Percentiles rank a stretch among this genome's conserved stretches.
Evolutionary conservation across 352 stramenopile species (phyloP).

Genomic region (Globisporangium solare): DNA sequence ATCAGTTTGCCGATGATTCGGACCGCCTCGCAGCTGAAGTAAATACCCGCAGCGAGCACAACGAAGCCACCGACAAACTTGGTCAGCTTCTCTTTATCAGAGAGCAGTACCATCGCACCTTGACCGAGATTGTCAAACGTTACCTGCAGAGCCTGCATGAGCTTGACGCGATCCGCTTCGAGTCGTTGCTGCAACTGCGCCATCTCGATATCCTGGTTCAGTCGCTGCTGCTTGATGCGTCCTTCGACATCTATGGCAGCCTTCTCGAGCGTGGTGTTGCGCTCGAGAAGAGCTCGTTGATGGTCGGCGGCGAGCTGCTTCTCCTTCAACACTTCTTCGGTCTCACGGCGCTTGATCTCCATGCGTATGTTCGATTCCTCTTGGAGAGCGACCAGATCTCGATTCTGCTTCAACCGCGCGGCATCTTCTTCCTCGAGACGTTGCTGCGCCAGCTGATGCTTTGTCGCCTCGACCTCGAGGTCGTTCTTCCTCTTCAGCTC

Average conservation of each 20-base stretch:
- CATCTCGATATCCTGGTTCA: constrained; percentile 75
- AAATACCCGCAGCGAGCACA: constrained; percentile 48
- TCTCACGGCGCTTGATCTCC: constrained; percentile 52
- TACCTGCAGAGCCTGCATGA: constrained; percentile 59
- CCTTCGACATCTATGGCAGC: constrained; percentile 59
- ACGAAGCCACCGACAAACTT: constrained; percentile 61
- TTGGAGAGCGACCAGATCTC: constrained; percentile 53
- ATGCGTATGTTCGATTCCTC: constrained; percentile 55
- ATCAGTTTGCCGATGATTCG: constrained; percentile 55
- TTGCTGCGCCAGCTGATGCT: constrained; percentile 44
- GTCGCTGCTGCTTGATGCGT: constrained; percentile 58
- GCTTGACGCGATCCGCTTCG: constrained; percentile 56
- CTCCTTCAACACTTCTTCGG: constrained; percentile 54
- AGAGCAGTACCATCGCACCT: constrained; percentile 42
- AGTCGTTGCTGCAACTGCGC: constrained; percentile 51
- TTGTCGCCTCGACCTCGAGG: constrained; percentile 40
- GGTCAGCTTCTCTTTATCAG: constrained; percentile 53
- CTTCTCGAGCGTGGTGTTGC: constrained; percentile 59
- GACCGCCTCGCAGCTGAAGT: constrained; percentile 55
- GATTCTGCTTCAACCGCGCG: constrained; percentile 42
- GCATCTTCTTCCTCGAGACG: constrained; percentile 41
- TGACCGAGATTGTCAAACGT: constrained; percentile 71
- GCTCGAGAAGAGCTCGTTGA: constrained; percentile 40
- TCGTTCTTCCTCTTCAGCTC: constrained; percentile 40
- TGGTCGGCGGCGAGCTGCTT: constrained; percentile 47